Percentiles rank a stretch among this genome's conserved stretches.
Conservation (phyloP, 192 early-diverging fungal species). For the Coemansia asiatica region DNA sequence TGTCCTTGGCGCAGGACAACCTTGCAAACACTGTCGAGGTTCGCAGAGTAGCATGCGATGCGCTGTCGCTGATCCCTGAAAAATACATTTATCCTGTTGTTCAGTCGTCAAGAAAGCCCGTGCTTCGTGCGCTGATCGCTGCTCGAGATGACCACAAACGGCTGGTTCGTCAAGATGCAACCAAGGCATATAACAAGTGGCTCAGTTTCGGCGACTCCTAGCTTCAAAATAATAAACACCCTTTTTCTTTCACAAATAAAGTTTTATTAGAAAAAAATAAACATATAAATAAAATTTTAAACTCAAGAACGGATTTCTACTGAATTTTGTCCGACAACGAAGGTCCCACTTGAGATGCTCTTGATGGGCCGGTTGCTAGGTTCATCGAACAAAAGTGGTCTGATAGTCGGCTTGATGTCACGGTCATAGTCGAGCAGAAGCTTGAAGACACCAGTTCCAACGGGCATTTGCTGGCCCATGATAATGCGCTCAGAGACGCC, state of each 20-base stretch:
- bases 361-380: conserved; percentile 21
- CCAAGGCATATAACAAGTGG: conserved; percentile 85
- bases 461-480: conserved; percentile 97
- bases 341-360: background rate
- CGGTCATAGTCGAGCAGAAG: conserved; percentile 71
- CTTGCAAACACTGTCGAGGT: conserved; percentile 53
- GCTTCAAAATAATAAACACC: background rate
- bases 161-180: conserved; percentile 82
- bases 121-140: conserved; percentile 63
- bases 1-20: conserved; percentile 8
- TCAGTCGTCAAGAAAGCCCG: conserved; percentile 59
- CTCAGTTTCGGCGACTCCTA: conserved; percentile 48
- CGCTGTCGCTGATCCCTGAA: conserved; percentile 66
- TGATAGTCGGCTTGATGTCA: conserved; percentile 57
- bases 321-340: background rate
- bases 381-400: conserved; percentile 66
- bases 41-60: conserved; percentile 71
- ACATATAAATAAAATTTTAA: conserved; percentile 1
- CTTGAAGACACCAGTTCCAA: conserved; percentile 97
- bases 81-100: conserved; percentile 62
- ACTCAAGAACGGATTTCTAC: background rate
- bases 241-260: background rate
- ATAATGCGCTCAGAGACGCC: conserved; percentile 99
- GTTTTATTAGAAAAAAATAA: conserved; percentile 5
- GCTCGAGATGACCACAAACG: conserved; percentile 88